Evolutionary conservation across 176 grass and related monocot genomes (phyloP).

Genomic region (Paspalum notatum): DNA sequence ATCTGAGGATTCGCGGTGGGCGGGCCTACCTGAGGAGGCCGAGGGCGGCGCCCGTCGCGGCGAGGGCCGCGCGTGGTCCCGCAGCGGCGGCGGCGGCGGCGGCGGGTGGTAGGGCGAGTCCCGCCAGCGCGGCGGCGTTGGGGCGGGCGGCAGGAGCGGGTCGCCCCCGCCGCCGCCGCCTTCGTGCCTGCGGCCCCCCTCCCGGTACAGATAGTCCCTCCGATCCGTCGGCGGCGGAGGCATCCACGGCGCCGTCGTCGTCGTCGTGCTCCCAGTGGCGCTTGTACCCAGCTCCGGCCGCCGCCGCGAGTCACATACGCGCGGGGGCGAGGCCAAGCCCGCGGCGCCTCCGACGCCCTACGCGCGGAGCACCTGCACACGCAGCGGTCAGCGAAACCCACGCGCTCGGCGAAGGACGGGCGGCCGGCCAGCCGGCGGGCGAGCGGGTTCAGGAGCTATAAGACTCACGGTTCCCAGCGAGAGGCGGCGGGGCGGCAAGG

Average conservation of each 20-base stretch:
- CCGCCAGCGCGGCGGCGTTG: conserved; percentile 57
- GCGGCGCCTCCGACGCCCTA: conserved; percentile 5
- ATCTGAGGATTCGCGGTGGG: conserved; percentile 39
- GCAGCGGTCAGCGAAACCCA: not conserved
- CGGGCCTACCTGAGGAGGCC: conserved; percentile 51
- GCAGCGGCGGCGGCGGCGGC: conserved; percentile 47
- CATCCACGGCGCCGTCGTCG: conserved; percentile 63
- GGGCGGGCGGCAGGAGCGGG: conserved; percentile 28
- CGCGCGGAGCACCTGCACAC: conserved; percentile 18
- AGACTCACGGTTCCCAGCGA: not conserved
- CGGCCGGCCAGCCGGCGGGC: not conserved
- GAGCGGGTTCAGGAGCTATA: not conserved
- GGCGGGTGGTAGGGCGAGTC: conserved; percentile 60
- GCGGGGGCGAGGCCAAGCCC: conserved; percentile 25
- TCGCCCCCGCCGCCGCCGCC: conserved; percentile 56
- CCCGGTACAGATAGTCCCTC: conserved; percentile 68
- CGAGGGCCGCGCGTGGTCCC: conserved; percentile 49
- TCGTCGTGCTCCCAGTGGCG: conserved; percentile 34
- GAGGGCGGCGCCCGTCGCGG: conserved; percentile 51
- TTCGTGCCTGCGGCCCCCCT: conserved; percentile 62
- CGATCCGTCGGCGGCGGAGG: conserved; percentile 80
- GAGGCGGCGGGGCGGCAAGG: conserved; percentile 13
- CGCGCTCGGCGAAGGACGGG: not conserved
- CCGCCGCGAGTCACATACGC: conserved; percentile 53
- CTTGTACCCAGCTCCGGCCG: conserved; percentile 33